Evolutionary conservation across 108 stramenopile genomes (phyloP), one percentile per base, ranked within the genome.

Genomic region (Chaetoceros muelleri): DNA sequence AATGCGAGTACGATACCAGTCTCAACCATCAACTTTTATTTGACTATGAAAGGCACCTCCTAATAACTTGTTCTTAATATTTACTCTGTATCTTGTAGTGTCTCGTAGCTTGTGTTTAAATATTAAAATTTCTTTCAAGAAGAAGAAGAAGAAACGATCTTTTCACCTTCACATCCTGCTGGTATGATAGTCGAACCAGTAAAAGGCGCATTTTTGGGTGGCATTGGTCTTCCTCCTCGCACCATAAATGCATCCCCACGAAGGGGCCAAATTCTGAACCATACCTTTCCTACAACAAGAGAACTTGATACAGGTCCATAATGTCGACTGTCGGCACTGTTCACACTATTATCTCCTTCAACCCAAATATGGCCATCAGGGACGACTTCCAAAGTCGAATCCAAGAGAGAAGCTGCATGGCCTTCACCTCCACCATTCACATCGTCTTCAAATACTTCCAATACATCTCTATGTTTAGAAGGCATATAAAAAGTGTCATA

Each of bases 311-410:
- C 66, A 2, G 90, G 70, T 5, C 96, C 96, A 64, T 97, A 97
- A 19, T 71, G 57, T 18, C 96, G 75, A 20, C 93, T 95, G 58
- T 97, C 96, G n/a, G 65, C 60, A 18, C 86, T 88, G 61, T 94
- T 85, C 46, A 53, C 44, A 8, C 82, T 62, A 65, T 97, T 97
- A 50, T 97, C 96, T 21, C 96, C 96, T 60, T 96, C 95, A 5
- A 97, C 57, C 95, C 95, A 97, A 3, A 95, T 58, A 53, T 95
- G 95, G 2, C 96, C 96, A 44, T 85, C 84, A 2, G 93, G 91
- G 23, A 96, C 75, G 0, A 79, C 66, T 40, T 40, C 34, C 34
- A 40, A 40, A 10, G 44, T 75, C 34, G 20, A 55, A 51, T 1
- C 28, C 31, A 3, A 58, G 24, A 23, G 2, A 54, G 3, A 8